phyloP scores from a whole-genome alignment of 768 basidiomycete genomes.

The Gymnopilus junonius region DNA sequence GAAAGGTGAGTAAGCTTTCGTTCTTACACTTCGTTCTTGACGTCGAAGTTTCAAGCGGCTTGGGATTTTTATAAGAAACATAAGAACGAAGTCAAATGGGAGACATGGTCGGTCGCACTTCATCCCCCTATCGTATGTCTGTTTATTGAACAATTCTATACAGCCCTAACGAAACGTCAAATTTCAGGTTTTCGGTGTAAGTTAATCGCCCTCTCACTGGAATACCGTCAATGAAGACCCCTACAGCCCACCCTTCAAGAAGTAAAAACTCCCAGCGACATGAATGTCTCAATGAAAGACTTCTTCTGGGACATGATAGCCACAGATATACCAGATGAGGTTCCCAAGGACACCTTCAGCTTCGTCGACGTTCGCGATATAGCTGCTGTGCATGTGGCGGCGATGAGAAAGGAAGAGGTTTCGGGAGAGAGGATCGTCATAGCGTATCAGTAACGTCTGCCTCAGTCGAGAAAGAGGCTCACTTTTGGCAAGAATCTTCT shows the following conservation, averaged over 20 bases:
- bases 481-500: slow-evolving; percentile 6
- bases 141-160: not conserved
- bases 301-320: not conserved
- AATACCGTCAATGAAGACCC: not conserved
- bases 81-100: slow-evolving; percentile 48
- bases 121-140: slow-evolving; percentile 45
- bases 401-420: slow-evolving; percentile 51
- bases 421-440: slow-evolving; percentile 59
- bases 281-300: slow-evolving; percentile 17
- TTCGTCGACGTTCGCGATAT: slow-evolving; percentile 57
- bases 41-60: slow-evolving; percentile 40
- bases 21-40: not conserved
- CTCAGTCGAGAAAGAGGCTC: not conserved
- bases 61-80: too few relatives aligned
- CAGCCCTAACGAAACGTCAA: not conserved
- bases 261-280: not conserved
- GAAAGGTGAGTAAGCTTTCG: slow-evolving; percentile 36
- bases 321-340: slow-evolving; percentile 22
- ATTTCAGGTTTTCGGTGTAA: slow-evolving; percentile 9
- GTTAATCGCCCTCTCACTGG: slow-evolving; percentile 31
- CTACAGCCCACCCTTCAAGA: slow-evolving; percentile 3
- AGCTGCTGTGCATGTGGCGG: slow-evolving; percentile 54
- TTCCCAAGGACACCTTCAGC: slow-evolving; percentile 7
- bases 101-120: slow-evolving; percentile 52
- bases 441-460: not conserved